These are phyloP conservation scores for Gnaphalium uliginosum DNA, from an alignment of 129 eudicot genomes.

Conservation along the genomic window DNA sequence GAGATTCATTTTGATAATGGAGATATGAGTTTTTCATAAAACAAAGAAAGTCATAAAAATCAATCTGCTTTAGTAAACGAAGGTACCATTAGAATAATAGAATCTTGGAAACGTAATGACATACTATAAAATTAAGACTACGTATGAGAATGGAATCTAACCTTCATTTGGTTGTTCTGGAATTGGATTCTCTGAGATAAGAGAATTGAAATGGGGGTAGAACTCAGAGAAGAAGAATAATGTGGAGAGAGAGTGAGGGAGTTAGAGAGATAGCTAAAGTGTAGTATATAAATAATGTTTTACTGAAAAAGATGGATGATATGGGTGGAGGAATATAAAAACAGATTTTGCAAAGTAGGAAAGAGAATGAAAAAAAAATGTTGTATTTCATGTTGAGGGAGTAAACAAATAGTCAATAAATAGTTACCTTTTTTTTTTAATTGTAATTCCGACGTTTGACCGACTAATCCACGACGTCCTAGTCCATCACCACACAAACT, in stretches of 20 bases:
- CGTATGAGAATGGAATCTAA: slow-evolving; percentile 35
- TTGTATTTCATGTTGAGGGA: slow-evolving; percentile 20
- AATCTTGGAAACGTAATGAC: slow-evolving; percentile 17
- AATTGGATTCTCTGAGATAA: slow-evolving; percentile 16
- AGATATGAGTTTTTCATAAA: background rate
- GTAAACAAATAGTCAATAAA: slow-evolving; percentile 17
- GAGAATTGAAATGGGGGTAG: slow-evolving; percentile 29
- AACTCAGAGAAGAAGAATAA: slow-evolving; percentile 25
- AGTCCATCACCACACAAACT: too few relatives aligned
- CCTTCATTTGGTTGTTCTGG: slow-evolving; percentile 33
- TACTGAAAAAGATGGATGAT: slow-evolving; percentile 30
- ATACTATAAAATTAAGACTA: too few relatives aligned
- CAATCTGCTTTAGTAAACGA: background rate
- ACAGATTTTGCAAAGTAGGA: slow-evolving; percentile 33
- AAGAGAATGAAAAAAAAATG: slow-evolving; percentile 24
- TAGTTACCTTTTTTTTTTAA: too few relatives aligned
- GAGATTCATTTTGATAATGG: background rate
- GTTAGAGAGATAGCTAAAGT: slow-evolving; percentile 14
- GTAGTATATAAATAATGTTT: slow-evolving; percentile 31
- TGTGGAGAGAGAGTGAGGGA: slow-evolving; percentile 3
- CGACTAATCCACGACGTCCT: too few relatives aligned
- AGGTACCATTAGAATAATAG: background rate
- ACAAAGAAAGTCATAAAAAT: background rate
- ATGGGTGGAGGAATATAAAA: slow-evolving; percentile 24
- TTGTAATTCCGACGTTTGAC: too few relatives aligned